Evolutionary conservation across 2,329 filamentous ascomycete species (phyloP).

Genomic region (Neonectria faginata): DNA sequence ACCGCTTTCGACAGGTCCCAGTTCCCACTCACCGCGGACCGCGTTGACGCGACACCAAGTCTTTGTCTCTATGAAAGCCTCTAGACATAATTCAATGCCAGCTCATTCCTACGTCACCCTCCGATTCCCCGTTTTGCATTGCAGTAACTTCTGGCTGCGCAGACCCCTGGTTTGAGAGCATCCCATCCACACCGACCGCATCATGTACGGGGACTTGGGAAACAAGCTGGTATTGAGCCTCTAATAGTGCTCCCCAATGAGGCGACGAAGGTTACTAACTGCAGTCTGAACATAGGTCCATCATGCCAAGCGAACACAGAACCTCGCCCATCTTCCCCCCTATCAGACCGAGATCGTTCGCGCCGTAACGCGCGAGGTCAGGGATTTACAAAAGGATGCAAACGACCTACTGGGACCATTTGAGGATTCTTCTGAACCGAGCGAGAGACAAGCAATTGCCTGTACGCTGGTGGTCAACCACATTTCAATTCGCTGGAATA

Average conservation of each 20-base stretch:
- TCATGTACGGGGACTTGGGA: conserved; percentile 89
- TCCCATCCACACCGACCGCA: conserved; percentile 19
- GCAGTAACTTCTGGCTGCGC: conserved; percentile 6
- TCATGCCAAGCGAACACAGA: conserved; percentile 94
- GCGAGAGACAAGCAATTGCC: conserved; percentile 83
- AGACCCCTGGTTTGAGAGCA: conserved; percentile 10
- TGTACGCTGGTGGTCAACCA: conserved; percentile 94
- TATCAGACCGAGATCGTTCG: conserved; percentile 95
- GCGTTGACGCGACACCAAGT: conserved; percentile 33
- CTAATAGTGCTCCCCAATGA: conserved; percentile 4
- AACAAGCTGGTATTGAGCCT: conserved; percentile 77
- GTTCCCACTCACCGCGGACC: conserved; percentile 27
- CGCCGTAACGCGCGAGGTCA: conserved; percentile 87
- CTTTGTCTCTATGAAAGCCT: conserved; percentile 19
- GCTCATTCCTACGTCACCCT: background rate
- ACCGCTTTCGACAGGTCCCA: conserved; percentile 1
- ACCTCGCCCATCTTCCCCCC: conserved; percentile 84
- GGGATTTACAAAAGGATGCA: conserved; percentile 91
- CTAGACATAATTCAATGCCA: background rate
- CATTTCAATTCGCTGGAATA: conserved; percentile 94
- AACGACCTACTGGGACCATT: conserved; percentile 83
- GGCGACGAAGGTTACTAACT: conserved; percentile 9
- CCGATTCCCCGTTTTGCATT: background rate
- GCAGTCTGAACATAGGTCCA: conserved; percentile 72
- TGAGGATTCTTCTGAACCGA: conserved; percentile 86